Percentiles rank a stretch among this genome's conserved stretches.
phyloP scores from a whole-genome alignment of 2,329 filamentous ascomycete genomes.

The Cercospora beticola region DNA sequence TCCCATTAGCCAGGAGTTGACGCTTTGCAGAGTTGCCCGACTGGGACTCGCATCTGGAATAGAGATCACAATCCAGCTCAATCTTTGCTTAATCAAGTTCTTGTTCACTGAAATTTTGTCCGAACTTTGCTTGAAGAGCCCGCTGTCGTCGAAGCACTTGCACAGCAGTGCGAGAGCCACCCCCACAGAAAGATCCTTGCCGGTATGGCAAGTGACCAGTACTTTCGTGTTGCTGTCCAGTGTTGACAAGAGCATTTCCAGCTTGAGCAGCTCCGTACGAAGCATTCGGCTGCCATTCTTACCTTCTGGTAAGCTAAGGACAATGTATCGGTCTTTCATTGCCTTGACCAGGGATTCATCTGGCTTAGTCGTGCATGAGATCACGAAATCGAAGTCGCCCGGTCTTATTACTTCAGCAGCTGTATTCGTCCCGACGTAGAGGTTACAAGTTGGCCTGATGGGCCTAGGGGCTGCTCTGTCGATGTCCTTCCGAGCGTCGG shows the following conservation, averaged over 20 bases:
- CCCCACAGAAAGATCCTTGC: conserved; percentile 78
- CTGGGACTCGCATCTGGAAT: conserved; percentile 81
- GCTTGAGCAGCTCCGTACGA: conserved; percentile 65
- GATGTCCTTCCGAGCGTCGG: conserved; percentile 18
- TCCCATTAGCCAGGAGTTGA: conserved; percentile 83
- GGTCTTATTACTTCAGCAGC: conserved; percentile 33
- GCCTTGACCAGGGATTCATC: conserved; percentile 31
- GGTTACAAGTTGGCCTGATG: conserved; percentile 43
- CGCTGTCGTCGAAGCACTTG: conserved; percentile 66
- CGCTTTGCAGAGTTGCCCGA: conserved; percentile 80
- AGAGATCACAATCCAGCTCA: conserved; percentile 79
- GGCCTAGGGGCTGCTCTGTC: conserved; percentile 36
- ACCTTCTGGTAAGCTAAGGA: conserved; percentile 65
- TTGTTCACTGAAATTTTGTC: conserved; percentile 58
- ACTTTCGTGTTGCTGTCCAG: conserved; percentile 27
- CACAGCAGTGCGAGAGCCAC: conserved; percentile 75
- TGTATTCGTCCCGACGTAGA: conserved; percentile 45
- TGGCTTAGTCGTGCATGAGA: conserved; percentile 48
- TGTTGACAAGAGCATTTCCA: conserved; percentile 38
- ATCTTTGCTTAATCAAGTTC: conserved; percentile 68
- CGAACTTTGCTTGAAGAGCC: conserved; percentile 37
- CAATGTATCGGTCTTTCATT: conserved; percentile 50
- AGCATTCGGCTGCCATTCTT: conserved; percentile 83
- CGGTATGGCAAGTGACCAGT: conserved; percentile 70
- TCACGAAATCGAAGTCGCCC: conserved; percentile 39